Evolutionary conservation across 2,329 filamentous ascomycete species (phyloP).

Genomic region (Cercospora sp.): DNA sequence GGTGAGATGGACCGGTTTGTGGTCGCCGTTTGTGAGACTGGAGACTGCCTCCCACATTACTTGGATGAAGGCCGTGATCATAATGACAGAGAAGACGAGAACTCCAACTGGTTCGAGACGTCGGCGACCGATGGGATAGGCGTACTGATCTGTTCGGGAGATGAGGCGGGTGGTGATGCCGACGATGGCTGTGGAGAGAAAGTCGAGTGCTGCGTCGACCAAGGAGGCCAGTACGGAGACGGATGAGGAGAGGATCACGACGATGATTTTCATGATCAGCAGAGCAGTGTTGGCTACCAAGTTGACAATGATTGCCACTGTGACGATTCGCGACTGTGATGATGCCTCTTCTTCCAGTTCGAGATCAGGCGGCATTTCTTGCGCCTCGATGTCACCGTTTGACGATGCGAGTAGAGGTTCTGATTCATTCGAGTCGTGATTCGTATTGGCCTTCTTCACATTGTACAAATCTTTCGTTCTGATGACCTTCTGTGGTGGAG

Average conservation of each 20-base stretch:
- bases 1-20: constrained; percentile 70
- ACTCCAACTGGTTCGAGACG: constrained; percentile 78
- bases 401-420: constrained; percentile 39
- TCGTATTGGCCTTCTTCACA: constrained; percentile 55
- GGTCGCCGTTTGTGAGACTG: constrained; percentile 61
- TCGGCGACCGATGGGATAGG: constrained; percentile 75
- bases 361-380: constrained; percentile 65
- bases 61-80: constrained; percentile 82
- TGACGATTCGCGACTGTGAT: constrained; percentile 73
- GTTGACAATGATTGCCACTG: constrained; percentile 86
- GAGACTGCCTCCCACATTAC: constrained; percentile 71
- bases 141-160: constrained; percentile 70
- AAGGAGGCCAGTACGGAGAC: constrained; percentile 78
- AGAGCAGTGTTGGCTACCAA: constrained; percentile 74
- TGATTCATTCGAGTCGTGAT: constrained; percentile 50
- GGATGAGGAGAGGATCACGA: constrained; percentile 75
- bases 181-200: constrained; percentile 77
- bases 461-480: constrained; percentile 86
- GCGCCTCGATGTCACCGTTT: constrained; percentile 15
- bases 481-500: constrained; percentile 57
- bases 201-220: constrained; percentile 78
- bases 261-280: constrained; percentile 72
- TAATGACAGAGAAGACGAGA: constrained; percentile 79
- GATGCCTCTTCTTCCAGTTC: constrained; percentile 69
- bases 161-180: constrained; percentile 77